Evolutionary conservation across 495 filamentous ascomycete genomes (phyloP).

Genomic region (Podospora didyma): DNA sequence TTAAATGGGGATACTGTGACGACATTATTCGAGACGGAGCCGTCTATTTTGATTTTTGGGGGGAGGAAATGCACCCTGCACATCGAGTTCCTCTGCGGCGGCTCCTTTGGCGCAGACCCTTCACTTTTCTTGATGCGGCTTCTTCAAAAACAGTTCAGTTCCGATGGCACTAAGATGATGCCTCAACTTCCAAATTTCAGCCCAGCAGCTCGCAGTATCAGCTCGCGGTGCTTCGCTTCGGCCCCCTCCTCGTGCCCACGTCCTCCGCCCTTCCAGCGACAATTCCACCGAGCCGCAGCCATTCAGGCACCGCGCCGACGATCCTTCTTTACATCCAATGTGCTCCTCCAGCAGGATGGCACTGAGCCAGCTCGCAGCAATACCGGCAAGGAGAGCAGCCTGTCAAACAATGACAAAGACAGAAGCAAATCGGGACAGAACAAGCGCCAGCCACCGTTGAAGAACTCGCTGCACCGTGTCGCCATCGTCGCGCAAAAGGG

Average conservation of each 20-base stretch:
- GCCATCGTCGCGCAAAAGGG: conserved; percentile 39
- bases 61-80: too few relatives aligned
- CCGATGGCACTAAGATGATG: conserved; percentile 29
- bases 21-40: too few relatives aligned
- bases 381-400: background rate
- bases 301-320: conserved; percentile 31
- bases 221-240: conserved; percentile 2
- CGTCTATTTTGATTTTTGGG: too few relatives aligned
- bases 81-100: background rate
- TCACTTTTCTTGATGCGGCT: background rate
- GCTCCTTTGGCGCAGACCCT: background rate
- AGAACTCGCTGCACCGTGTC: conserved; percentile 41
- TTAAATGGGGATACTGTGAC: too few relatives aligned
- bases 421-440: conserved; percentile 17
- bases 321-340: conserved; percentile 38
- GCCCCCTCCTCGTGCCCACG: conserved; percentile 1
- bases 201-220: conserved; percentile 8
- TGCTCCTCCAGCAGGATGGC: conserved; percentile 28
- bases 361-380: conserved; percentile 7
- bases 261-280: conserved; percentile 8
- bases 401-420: background rate
- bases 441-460: conserved; percentile 42
- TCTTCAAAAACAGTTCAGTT: background rate
- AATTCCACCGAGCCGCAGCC: conserved; percentile 27
- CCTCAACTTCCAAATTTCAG: conserved; percentile 17